These are phyloP conservation scores for Kokia cookei DNA, from an alignment of 441 rosid species.

Conservation along the genomic window DNA sequence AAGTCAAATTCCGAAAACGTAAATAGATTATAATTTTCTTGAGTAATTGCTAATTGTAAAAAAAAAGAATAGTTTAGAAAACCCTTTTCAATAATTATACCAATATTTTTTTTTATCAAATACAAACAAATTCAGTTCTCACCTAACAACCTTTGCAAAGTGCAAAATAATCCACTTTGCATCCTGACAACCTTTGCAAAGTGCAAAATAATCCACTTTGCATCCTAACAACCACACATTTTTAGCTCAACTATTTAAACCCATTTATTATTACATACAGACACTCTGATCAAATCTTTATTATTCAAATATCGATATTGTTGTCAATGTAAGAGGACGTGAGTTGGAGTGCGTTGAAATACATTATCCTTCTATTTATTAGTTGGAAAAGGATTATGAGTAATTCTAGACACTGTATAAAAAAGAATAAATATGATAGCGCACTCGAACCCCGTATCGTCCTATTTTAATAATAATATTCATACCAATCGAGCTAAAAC, in stretches of 20 bases:
- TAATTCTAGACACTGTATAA: too few relatives aligned
- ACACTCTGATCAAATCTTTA: background rate
- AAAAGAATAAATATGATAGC: too few relatives aligned
- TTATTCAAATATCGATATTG: background rate
- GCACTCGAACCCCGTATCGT: too few relatives aligned
- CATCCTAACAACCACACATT: slow-evolving; percentile 5
- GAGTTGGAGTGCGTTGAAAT: too few relatives aligned
- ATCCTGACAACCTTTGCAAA: slow-evolving; percentile 3
- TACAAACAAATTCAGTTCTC: background rate
- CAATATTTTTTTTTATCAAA: too few relatives aligned
- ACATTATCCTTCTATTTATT: fast-evolving
- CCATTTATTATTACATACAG: background rate
- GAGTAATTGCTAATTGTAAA: too few relatives aligned
- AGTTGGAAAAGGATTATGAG: fast-evolving
- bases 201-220: background rate
- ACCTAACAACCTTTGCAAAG: background rate
- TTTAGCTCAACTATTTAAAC: background rate
- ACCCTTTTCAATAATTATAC: too few relatives aligned
- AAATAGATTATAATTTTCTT: background rate
- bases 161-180: background rate
- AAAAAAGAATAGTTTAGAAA: too few relatives aligned
- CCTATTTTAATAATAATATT: too few relatives aligned
- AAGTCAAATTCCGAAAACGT: background rate
- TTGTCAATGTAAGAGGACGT: too few relatives aligned
- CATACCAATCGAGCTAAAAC: fast-evolving